phyloP scores from a whole-genome alignment of 148 eudicot genomes.

The Gaultheria prostrata region DNA sequence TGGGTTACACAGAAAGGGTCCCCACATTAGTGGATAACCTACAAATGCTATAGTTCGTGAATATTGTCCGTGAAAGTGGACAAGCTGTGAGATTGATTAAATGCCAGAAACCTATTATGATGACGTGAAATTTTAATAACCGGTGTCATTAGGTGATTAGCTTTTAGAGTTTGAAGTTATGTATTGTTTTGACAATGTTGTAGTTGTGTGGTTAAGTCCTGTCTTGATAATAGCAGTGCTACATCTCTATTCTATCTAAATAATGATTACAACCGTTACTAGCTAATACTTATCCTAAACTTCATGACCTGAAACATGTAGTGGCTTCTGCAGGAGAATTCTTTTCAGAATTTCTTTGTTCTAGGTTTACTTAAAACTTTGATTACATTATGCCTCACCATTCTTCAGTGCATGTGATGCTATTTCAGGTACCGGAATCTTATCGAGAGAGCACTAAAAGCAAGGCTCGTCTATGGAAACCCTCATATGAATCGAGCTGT shows the following conservation, averaged over 20 bases:
- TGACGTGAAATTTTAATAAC: background rate
- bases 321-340: background rate
- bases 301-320: background rate
- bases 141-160: background rate
- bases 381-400: background rate
- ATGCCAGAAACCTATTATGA: background rate
- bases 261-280: background rate
- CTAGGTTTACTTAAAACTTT: background rate
- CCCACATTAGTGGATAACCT: background rate
- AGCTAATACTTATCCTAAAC: background rate
- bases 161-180: background rate
- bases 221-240: background rate
- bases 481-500: constrained; percentile 95
- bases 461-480: constrained; percentile 94
- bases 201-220: background rate
- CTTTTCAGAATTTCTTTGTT: background rate
- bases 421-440: constrained; percentile 80
- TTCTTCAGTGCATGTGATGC: constrained; percentile 5
- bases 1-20: background rate
- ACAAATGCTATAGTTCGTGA: background rate
- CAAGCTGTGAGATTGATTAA: background rate
- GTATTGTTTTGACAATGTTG: background rate
- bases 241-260: background rate
- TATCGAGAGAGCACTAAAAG: constrained; percentile 80
- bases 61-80: background rate